A percentile compares a stretch with the other conserved stretches of the same genome.
Conservation (phyloP, 805 yeast species). For the Kregervanrija fluxuum region DNA sequence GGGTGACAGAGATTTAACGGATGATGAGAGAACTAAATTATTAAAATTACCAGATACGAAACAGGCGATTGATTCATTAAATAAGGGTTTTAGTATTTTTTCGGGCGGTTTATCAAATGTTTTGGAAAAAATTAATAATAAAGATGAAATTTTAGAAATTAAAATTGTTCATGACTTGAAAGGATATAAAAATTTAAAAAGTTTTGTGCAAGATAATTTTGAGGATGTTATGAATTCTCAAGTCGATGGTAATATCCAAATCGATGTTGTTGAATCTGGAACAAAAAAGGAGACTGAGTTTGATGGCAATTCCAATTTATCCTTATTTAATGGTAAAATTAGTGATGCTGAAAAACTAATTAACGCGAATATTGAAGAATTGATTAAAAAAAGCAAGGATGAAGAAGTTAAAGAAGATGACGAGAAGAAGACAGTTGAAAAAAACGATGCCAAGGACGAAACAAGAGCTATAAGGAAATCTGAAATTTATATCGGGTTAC, state of each 20-base stretch:
- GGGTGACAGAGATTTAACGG: conserved; percentile 28
- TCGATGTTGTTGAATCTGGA: conserved; percentile 47
- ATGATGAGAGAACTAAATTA: conserved; percentile 22
- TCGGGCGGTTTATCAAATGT: conserved; percentile 30
- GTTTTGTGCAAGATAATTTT: conserved; percentile 47
- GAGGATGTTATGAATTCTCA: conserved; percentile 56
- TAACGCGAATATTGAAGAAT: conserved; percentile 76
- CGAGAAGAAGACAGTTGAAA: conserved; percentile 5
- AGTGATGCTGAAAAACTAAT: conserved; percentile 86
- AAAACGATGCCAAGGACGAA: conserved; percentile 3
- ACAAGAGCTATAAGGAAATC: conserved; percentile 15
- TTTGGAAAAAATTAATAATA: conserved; percentile 28
- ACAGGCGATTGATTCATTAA: conserved; percentile 31
- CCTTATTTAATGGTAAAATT: conserved; percentile 66
- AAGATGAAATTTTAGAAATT: conserved; percentile 50
- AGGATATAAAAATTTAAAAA: conserved; percentile 33
- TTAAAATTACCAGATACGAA: conserved; percentile 26
- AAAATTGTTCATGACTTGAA: conserved; percentile 63
- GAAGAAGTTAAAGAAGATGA: not conserved
- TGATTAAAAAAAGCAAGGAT: conserved; percentile 40
- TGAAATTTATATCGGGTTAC: conserved; percentile 25
- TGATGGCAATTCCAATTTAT: conserved; percentile 38
- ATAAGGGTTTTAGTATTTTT: conserved; percentile 26
- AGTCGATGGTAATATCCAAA: conserved; percentile 70
- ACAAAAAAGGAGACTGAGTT: conserved; percentile 21